Conservation (phyloP, 1,284 basidiomycete species). For the Cryptococcus hybrid region DNA sequence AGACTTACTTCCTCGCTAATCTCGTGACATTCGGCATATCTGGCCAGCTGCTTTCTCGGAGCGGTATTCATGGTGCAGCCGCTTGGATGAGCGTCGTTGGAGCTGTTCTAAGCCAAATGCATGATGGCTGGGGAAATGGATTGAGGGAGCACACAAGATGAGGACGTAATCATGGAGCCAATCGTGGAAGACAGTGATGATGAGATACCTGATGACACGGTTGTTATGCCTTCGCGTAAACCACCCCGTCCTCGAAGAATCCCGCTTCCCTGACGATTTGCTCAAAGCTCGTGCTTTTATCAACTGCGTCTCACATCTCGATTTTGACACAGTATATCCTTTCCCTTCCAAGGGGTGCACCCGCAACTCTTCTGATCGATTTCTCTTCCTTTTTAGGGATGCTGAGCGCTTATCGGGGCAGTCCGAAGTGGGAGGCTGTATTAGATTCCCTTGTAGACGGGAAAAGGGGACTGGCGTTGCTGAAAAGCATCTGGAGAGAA, state of each 20-base stretch:
- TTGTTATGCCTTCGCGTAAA: background rate
- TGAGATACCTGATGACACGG: conserved; percentile 14
- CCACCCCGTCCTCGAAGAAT: conserved; percentile 11
- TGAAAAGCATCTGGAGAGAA: conserved; percentile 70
- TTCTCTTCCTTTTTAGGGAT: conserved; percentile 45
- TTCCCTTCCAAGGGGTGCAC: conserved; percentile 14
- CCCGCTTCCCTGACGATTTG: conserved; percentile 27
- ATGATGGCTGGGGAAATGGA: conserved; percentile 45
- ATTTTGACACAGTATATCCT: conserved; percentile 19
- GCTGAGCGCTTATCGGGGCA: conserved; percentile 55
- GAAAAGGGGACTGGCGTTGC: conserved; percentile 51
- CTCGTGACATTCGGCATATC: conserved; percentile 48
- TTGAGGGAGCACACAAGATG: conserved; percentile 30
- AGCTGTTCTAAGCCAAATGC: conserved; percentile 24
- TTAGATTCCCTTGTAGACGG: conserved; percentile 49
- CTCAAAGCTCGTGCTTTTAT: conserved; percentile 33
- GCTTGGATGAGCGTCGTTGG: conserved; percentile 43
- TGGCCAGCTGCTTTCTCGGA: conserved; percentile 37
- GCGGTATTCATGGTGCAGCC: conserved; percentile 21
- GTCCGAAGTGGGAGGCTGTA: conserved; percentile 56
- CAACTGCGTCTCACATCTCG: conserved; percentile 31
- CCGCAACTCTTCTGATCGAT: conserved; percentile 17
- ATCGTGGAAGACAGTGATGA: conserved; percentile 19
- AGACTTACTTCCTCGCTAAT: conserved; percentile 46
- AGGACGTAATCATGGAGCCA: conserved; percentile 15